A percentile compares a stretch with the other conserved stretches of the same genome.
Conservation (phyloP, 2,329 filamentous ascomycete genomes). For the Ascochyta pisi region DNA sequence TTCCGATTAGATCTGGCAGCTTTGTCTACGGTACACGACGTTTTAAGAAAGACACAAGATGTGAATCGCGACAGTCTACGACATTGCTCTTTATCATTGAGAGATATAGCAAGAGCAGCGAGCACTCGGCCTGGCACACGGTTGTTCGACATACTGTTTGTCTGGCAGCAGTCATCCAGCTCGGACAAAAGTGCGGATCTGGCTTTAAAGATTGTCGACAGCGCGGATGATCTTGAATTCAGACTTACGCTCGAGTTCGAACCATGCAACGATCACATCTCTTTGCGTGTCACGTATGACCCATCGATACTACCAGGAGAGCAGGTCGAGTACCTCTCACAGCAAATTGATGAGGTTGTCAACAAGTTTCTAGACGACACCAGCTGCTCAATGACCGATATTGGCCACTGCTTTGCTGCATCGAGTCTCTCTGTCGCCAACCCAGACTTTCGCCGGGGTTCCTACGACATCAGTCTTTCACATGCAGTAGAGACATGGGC, state of each 20-base stretch:
- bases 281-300: conserved; percentile 64
- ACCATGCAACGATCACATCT: conserved; percentile 60
- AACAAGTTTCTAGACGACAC: conserved; percentile 51
- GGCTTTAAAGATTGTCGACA: conserved; percentile 62
- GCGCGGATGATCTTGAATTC: conserved; percentile 77
- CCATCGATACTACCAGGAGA: conserved; percentile 59
- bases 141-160: conserved; percentile 80
- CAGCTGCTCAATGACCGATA: conserved; percentile 41
- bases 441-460: conserved; percentile 36
- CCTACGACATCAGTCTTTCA: conserved; percentile 38
- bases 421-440: conserved; percentile 52
- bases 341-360: conserved; percentile 67
- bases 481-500: conserved; percentile 63
- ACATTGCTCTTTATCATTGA: conserved; percentile 68
- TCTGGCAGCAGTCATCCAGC: conserved; percentile 79
- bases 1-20: conserved; percentile 67
- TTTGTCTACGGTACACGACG: conserved; percentile 61
- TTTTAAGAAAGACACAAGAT: conserved; percentile 69
- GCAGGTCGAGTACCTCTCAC: conserved; percentile 64
- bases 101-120: conserved; percentile 71
- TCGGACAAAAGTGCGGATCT: conserved; percentile 37
- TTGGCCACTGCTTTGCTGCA: conserved; percentile 29
- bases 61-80: conserved; percentile 71
- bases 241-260: conserved; percentile 78
- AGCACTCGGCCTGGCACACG: conserved; percentile 61